A percentile compares a stretch with the other conserved stretches of the same genome.
Evolutionary conservation across 352 stramenopile species (phyloP).

Genomic region (Pythium graminicola): DNA sequence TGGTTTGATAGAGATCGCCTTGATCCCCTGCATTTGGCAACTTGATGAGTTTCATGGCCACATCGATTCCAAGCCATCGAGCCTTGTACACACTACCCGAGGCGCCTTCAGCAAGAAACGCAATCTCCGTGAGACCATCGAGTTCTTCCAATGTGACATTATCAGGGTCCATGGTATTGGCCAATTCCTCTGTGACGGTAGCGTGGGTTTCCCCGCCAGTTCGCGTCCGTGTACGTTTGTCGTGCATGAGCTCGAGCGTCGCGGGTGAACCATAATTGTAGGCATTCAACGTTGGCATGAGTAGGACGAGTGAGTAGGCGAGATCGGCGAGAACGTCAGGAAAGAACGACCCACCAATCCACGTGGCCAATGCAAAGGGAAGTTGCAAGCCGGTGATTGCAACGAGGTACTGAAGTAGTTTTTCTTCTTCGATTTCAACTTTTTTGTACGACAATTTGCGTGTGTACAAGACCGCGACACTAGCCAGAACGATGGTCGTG

Average conservation of each 20-base stretch:
- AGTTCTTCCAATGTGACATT: slow-evolving; percentile 48
- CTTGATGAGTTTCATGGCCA: slow-evolving; percentile 71
- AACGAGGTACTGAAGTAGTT: slow-evolving; percentile 46
- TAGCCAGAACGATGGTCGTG: slow-evolving; percentile 22
- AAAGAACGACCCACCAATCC: slow-evolving; percentile 23
- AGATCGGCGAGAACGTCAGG: slow-evolving; percentile 31
- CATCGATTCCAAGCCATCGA: slow-evolving; percentile 65
- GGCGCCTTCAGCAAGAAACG: slow-evolving; percentile 57
- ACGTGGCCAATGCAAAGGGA: slow-evolving; percentile 39
- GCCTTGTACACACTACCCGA: slow-evolving; percentile 55
- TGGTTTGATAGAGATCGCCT: slow-evolving; percentile 54
- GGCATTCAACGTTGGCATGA: slow-evolving; percentile 46
- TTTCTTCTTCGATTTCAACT: slow-evolving; percentile 27
- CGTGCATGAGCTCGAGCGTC: slow-evolving; percentile 18
- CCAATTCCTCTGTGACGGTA: slow-evolving; percentile 29
- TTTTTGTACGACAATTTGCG: slow-evolving; percentile 7
- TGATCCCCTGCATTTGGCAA: slow-evolving; percentile 43
- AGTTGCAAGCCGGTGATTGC: slow-evolving; percentile 40
- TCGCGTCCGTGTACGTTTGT: slow-evolving; percentile 13
- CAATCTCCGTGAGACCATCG: slow-evolving; percentile 45
- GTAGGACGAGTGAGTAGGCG: slow-evolving; percentile 34
- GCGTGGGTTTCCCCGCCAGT: slow-evolving; percentile 25
- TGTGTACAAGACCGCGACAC: slow-evolving; percentile 21
- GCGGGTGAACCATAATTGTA: slow-evolving; percentile 36
- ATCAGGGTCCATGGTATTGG: slow-evolving; percentile 40